phyloP scores from a whole-genome alignment of 1,284 basidiomycete species.

The Flammula alnicola region DNA sequence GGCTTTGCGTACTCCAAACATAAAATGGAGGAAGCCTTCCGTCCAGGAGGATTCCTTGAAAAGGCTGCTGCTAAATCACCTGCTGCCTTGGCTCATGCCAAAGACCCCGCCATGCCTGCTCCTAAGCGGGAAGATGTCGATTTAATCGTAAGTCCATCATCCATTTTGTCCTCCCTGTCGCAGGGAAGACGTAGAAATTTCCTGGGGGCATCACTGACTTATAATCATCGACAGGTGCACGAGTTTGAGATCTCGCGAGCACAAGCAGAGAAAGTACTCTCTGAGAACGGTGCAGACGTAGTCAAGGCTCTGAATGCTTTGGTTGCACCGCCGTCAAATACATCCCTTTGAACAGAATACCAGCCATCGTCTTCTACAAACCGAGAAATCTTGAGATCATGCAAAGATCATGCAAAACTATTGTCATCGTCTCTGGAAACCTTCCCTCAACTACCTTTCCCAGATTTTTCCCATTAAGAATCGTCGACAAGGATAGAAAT shows the following conservation, averaged over 20 bases:
- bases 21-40: slow-evolving; percentile 67
- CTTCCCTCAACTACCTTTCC: too few relatives aligned
- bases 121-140: slow-evolving; percentile 68
- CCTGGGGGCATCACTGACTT: background rate
- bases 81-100: slow-evolving; percentile 6
- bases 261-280: slow-evolving; percentile 61
- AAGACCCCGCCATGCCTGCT: slow-evolving; percentile 40
- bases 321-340: slow-evolving; percentile 22
- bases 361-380: background rate
- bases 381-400: too few relatives aligned
- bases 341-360: background rate
- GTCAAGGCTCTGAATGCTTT: slow-evolving; percentile 48
- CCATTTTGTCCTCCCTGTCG: background rate
- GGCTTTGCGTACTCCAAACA: slow-evolving; percentile 69
- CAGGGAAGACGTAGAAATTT: background rate
- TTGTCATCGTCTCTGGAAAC: too few relatives aligned
- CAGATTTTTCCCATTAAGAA: too few relatives aligned
- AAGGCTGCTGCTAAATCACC: slow-evolving; percentile 50
- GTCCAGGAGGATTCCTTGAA: slow-evolving; percentile 57
- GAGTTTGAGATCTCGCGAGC: slow-evolving; percentile 66
- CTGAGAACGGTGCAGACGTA: slow-evolving; percentile 52
- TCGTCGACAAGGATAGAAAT: too few relatives aligned
- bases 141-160: slow-evolving; percentile 52
- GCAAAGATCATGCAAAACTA: too few relatives aligned
- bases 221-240: slow-evolving; percentile 48